Percentiles rank a stretch among this genome's conserved stretches.
Conservation (phyloP, 257 asterid genomes). For the Prunella vulgaris region DNA sequence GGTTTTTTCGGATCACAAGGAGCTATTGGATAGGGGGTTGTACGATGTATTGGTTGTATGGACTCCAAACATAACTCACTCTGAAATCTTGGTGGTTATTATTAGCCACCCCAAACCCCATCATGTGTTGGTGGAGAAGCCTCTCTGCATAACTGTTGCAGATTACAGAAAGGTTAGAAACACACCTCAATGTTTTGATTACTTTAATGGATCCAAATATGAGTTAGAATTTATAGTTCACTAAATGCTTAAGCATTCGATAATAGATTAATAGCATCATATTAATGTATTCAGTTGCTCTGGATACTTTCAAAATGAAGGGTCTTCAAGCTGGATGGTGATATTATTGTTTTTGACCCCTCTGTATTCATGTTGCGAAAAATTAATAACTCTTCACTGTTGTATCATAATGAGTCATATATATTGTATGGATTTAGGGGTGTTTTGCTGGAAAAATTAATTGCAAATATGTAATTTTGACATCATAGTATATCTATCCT, state of each 20-base stretch:
- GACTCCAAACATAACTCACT: slow-evolving; percentile 93
- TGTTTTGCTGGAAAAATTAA: no score
- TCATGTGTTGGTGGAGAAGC: slow-evolving; percentile 95
- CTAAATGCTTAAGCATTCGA: background rate
- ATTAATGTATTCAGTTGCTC: background rate
- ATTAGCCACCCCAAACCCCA: slow-evolving; percentile 61
- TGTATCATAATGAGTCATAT: no score
- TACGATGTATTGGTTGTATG: slow-evolving; percentile 81
- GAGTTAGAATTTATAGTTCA: background rate
- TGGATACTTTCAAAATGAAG: background rate
- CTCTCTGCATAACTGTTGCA: slow-evolving; percentile 77
- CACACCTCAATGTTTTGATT: background rate
- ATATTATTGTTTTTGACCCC: background rate
- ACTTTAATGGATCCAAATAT: background rate
- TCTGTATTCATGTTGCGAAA: no score
- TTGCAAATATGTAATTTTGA: no score
- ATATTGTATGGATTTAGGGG: no score
- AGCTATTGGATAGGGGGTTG: slow-evolving; percentile 62
- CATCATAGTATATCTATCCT: no score
- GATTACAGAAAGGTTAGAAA: slow-evolving; percentile 65
- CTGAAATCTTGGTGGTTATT: slow-evolving; percentile 79
- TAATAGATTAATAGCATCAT: background rate
- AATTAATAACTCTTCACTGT: no score
- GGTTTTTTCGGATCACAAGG: slow-evolving; percentile 66
- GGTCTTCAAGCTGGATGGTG: background rate